Evolutionary conservation across 2,329 filamentous ascomycete species (phyloP), one percentile per base, ranked within the genome.

Genomic region (Phialophora expanda): DNA sequence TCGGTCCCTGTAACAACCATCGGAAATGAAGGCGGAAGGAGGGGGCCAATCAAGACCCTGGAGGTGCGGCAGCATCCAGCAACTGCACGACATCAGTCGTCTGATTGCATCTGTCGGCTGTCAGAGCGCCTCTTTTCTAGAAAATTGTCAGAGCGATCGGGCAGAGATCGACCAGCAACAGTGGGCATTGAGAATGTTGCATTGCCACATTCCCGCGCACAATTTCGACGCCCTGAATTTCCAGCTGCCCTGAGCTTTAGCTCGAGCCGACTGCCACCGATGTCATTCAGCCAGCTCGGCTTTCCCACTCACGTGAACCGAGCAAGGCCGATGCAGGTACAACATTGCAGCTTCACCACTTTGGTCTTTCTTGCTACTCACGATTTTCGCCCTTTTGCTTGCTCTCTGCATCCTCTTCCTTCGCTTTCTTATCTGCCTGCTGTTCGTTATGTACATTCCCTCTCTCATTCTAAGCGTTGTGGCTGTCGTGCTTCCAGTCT

Each of bases 371-470:
- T 44, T 44, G 38, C 38, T n/a, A 8, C 38, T 20, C 20, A 17
- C 20, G 48, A 51, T 51, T 7, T 14, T 26, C 4, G 20, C n/a
- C 22, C 26, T 53, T 17, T 28, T 53, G 17, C 3, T 53, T 20
- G 22, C 48, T 53, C 48, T 24, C 48, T 34, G 4, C 17, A 32
- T 22, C 28, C 28, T 11, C 26, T 55, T 34, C 17, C 7, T 20
- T 44, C 38, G 38, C 38, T 55, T 28, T n/a, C 28, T n/a, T 34
- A 56, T 59, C 46, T 14, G 26, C 17, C 14, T 51, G 38, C 58
- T 59, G 38, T 34, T 67, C 67, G 65, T 66, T 64, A 69, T 69
- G 67, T 58, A 34, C 41, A 8, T 56, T 50, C n/a, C 6, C 22
- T 62, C 59, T 12, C 6, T 64, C 41, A 22, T 69, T 5, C 30